Evolutionary conservation across 2,329 filamentous ascomycete species (phyloP).

Genomic region (Pestalotiopsis sp.): DNA sequence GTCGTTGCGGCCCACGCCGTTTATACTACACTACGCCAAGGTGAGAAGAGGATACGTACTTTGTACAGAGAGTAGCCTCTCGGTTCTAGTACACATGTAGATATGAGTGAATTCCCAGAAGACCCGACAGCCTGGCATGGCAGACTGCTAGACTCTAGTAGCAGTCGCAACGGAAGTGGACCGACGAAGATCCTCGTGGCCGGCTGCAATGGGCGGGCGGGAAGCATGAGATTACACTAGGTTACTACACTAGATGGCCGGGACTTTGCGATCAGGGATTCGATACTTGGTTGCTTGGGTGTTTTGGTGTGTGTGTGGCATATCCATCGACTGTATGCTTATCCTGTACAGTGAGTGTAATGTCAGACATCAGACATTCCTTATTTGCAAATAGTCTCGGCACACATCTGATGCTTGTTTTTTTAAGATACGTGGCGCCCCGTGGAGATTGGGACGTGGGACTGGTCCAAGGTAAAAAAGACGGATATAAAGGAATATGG

Average conservation of each 20-base stretch:
- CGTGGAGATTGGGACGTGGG: neutral
- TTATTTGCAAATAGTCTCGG: neutral
- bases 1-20: too few species aligned
- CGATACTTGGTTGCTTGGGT: too few species aligned
- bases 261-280: neutral
- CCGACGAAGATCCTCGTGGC: neutral
- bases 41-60: neutral
- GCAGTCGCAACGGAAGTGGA: conserved; percentile 3
- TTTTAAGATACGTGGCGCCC: neutral
- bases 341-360: too few species aligned
- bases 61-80: neutral
- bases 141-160: neutral
- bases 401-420: neutral
- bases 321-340: too few species aligned
- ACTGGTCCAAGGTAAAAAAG: too few species aligned
- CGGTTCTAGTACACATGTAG: neutral
- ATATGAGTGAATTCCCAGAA: neutral
- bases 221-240: neutral
- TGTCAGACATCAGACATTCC: too few species aligned
- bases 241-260: neutral
- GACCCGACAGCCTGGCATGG: conserved; percentile 1
- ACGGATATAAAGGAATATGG: too few species aligned
- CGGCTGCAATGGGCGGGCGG: neutral
- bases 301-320: too few species aligned
- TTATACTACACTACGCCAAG: neutral